A percentile compares a stretch with the other conserved stretches of the same genome.
Conservation (phyloP, 495 filamentous ascomycete genomes). For the Aspergillus cavernicola region DNA sequence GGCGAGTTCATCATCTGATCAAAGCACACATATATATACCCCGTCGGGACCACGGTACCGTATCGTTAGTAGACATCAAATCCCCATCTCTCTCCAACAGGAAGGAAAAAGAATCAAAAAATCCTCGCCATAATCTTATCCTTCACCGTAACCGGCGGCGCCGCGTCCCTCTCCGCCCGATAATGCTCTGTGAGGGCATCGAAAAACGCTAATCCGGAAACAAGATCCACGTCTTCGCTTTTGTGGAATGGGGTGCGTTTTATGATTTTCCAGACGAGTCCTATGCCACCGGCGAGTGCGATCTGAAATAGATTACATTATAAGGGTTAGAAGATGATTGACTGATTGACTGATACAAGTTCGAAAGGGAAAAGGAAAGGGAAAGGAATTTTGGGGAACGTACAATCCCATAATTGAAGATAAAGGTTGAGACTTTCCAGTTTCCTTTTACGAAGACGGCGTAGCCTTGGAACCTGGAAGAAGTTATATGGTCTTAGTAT, state of each 20-base stretch:
- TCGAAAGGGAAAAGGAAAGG: too few relatives aligned
- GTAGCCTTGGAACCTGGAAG: not conserved
- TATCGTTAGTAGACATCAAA: too few relatives aligned
- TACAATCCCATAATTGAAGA: conserved; percentile 5
- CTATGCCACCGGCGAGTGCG: not conserved
- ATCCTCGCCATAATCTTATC: conserved; percentile 2
- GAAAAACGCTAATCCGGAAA: not conserved
- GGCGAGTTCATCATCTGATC: too few relatives aligned
- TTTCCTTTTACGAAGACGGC: conserved; percentile 1
- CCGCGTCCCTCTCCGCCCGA: not conserved
- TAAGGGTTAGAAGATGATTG: too few relatives aligned
- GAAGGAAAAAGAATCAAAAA: too few relatives aligned
- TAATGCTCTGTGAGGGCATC: conserved; percentile 1
- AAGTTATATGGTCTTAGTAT: not conserved
- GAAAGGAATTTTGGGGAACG: not conserved
- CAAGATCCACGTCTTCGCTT: not conserved
- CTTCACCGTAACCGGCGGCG: not conserved
- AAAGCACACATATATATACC: too few relatives aligned
- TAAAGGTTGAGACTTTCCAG: conserved; percentile 1
- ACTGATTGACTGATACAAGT: too few relatives aligned
- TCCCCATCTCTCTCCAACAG: too few relatives aligned
- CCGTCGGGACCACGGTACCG: too few relatives aligned
- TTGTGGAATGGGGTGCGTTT: conserved; percentile 1
- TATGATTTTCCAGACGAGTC: not conserved
- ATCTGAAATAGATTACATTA: not conserved